Conservation (phyloP, 257 asterid genomes). For the Jaltomata sinuosa region DNA sequence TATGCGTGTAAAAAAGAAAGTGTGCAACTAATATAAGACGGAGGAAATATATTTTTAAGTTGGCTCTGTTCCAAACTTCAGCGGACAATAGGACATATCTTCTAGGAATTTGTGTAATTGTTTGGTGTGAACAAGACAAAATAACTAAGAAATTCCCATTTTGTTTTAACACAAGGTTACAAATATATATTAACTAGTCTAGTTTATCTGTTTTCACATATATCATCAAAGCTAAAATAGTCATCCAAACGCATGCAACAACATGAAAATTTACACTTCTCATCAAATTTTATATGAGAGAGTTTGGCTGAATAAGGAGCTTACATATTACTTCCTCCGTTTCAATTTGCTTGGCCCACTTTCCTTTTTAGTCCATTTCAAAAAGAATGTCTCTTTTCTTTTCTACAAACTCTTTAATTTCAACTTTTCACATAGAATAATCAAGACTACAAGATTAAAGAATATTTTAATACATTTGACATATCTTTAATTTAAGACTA, state of each 20-base stretch:
- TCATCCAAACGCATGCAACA: not conserved
- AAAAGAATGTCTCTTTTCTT: too few species aligned
- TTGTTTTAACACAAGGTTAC: not conserved
- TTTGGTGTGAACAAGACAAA: slow-evolving; percentile 3
- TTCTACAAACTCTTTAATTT: too few species aligned
- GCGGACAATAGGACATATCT: not conserved
- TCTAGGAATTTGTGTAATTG: not conserved
- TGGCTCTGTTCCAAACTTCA: not conserved
- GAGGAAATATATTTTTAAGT: too few species aligned
- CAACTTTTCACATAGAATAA: too few species aligned
- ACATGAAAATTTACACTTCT: not conserved
- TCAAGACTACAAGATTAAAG: too few species aligned
- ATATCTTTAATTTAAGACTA: too few species aligned
- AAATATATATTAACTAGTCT: not conserved
- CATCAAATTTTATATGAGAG: not conserved
- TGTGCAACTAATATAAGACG: too few species aligned
- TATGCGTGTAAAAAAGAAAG: too few species aligned
- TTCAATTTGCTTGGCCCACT: too few species aligned
- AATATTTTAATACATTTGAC: too few species aligned
- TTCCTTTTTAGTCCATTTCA: too few species aligned
- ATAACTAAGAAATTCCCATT: not conserved
- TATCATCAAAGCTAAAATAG: not conserved
- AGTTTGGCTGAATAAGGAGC: not conserved
- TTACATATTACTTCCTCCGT: not conserved
- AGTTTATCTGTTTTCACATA: not conserved